Base-by-base conservation (phyloP, 345 rosid genomes). In the Reutealis trisperma region DNA sequence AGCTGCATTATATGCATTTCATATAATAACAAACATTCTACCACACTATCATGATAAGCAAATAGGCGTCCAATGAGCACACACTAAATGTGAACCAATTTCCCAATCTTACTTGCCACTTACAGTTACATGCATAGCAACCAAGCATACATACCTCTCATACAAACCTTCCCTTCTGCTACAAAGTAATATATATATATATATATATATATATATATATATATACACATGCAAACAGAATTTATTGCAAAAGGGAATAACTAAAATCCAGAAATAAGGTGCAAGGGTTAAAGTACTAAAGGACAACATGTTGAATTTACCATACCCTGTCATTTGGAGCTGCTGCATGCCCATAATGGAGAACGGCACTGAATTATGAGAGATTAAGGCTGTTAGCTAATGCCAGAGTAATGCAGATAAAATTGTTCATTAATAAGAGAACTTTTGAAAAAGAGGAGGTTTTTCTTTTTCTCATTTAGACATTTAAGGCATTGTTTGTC, bases 301-400 rank as follows among this genome's bases (percentile, higher is more conserved):
- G 73, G 55, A 67, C 13, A 79, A 62, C 47, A 32, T 42, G 32
- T 30, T 58, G 55, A 30, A 62, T 61, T 27, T 52, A 80, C 16
- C 54, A 14, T 89, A 93, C 98, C 97, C 83, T 85, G 77, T 94
- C 98, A 89, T 94, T 94, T 75, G 97, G 97, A 85, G 98, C 98
- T n/a, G 97, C 97, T 47, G 97, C 97, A 85, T 94, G 98, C 75
- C 98, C 98, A 80, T 94, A 93, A 82, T 94, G 97, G 67, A 94
- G 95, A 86, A 93, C 97, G 79, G 98, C 89, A 86, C 98, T 94
- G 86, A 72, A 78, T 11, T 63, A 79, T 42, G 51, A 77, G 73
- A 83, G 19, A 75, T 44, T 11, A 68, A 51, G 27, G 49, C 30
- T 5, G 30, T 84, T 69, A 84, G 81, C 60, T 41, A 41, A 25